Evolutionary conservation across 176 grass and related monocot species (phyloP), one percentile per base, ranked within the genome.

Genomic region (Olyra latifolia): DNA sequence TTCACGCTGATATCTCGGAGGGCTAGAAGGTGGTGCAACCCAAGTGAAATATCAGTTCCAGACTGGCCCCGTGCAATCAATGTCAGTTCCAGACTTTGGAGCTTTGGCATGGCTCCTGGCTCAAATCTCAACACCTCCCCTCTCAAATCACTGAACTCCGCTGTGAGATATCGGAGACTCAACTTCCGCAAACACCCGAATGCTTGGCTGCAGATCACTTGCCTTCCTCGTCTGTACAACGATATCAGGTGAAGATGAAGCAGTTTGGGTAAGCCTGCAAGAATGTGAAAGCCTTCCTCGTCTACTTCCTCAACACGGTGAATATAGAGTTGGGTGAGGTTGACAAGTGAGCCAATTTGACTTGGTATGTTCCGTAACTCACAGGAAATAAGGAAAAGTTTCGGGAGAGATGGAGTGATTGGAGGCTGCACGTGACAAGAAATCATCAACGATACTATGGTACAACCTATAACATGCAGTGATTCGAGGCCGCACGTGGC

Each of bases 71-170:
- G 3, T 42, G 41, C n/a, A n/a, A n/a, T n/a, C n/a, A 1, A 6
- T 7, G 4, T 0, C 4, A 42, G 0, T 8, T 4, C 4, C 16
- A 78, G 43, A 43, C 19, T 78, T 39, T 50, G 27, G 28, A 78
- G 59, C 60, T 23, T 63, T 78, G 75, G 75, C 75, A 65, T 65
- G 60, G 75, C 75, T 23, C 59, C 28, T 0, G 60, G 3, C 45
- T 50, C 27, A 48, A 78, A 65, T 3, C 16, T 25, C 38, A 65
- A 6, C 44, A 4, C 3, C 1, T 0, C 9, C n/a, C n/a, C n/a
- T n/a, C n/a, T n/a, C n/a, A n/a, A n/a, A n/a, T n/a, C n/a, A n/a
- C n/a, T n/a, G n/a, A n/a, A n/a, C n/a, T n/a, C n/a, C n/a, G n/a
- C n/a, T n/a, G n/a, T n/a, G n/a, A n/a, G n/a, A 0, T 42, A 1